Evolutionary conservation across 1,284 basidiomycete species (phyloP).

Genomic region (Ustilago sp.): DNA sequence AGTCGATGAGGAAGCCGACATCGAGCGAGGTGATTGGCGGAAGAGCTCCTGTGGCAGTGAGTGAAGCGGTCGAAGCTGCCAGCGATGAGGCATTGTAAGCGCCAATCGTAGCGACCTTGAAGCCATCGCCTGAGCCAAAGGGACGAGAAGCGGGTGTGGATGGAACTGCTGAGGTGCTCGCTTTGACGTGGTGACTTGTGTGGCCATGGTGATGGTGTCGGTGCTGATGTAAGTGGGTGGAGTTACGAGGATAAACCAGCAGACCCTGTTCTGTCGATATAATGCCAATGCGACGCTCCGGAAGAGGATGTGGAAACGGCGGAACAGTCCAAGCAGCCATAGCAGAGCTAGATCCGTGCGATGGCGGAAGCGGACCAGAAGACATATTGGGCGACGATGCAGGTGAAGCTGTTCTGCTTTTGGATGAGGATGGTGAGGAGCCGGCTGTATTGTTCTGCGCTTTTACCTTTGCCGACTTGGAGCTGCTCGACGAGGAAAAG

Average conservation of each 20-base stretch:
- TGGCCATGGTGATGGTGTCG: constrained; percentile 8
- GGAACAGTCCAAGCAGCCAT: constrained; percentile 49
- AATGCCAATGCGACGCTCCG: constrained; percentile 47
- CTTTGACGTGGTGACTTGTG: constrained; percentile 17
- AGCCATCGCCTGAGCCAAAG: constrained; percentile 44
- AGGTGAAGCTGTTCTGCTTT: constrained; percentile 10
- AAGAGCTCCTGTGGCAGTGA: constrained; percentile 9
- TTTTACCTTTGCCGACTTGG: constrained; percentile 19
- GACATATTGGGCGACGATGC: constrained; percentile 22
- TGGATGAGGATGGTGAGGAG: constrained; percentile 15
- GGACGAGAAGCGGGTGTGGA: constrained; percentile 6
- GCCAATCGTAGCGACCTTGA: constrained; percentile 43
- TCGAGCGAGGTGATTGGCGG: constrained; percentile 33
- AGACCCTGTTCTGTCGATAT: constrained; percentile 44
- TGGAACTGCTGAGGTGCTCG: constrained; percentile 18
- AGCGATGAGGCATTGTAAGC: constrained; percentile 16
- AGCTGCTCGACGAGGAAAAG: constrained; percentile 30
- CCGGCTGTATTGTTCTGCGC: not conserved
- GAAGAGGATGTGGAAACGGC: constrained; percentile 53
- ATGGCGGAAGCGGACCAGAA: constrained; percentile 15
- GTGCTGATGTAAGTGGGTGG: constrained; percentile 7
- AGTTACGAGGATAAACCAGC: constrained; percentile 44
- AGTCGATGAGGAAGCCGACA: constrained; percentile 44
- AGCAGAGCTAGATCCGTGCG: constrained; percentile 32
- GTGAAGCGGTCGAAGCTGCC: constrained; percentile 7